Base-by-base conservation (phyloP, 306 rosid species). In the Gastrolobium bilobum region DNA sequence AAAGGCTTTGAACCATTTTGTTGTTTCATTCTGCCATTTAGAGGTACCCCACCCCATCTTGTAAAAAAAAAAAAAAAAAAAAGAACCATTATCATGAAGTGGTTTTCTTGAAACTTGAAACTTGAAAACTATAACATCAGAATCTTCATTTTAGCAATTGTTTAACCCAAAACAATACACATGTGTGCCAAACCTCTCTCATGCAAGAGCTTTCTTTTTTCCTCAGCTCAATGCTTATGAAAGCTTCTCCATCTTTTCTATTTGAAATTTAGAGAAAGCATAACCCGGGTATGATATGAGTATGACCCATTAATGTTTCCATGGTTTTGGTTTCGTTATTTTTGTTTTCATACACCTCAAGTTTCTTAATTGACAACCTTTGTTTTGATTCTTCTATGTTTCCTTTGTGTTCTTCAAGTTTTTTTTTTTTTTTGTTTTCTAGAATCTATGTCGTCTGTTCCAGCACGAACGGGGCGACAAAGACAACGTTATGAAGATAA, bases 401-500 rank as follows among this genome's bases (percentile, higher is more conserved):
- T 61, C 47, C 50, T 40, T 38, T 70, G 26, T 54, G 11, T 73
- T 14, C 7, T 79, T 64, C 56, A 71, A 75, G 75, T 70, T 44
- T 4, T 6, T 30, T 31, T 62, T 59, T 74, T 46, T 76, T 69
- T 34, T 46, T 48, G 26, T 64, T 39, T 6, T 9, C 7, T 67
- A 52, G 73, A 78, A 69, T n/a, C 79, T 54, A 89, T 92, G 96
- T 87, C 94, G 7, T 82, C 79, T 50, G 69, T 79, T 14, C 51
- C 65, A 48, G 93, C 91, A 44, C 75, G 98, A 81, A 89, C 86
- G 8, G 98, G 98, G 42, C 65, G 98, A 77, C 89, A 84, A 65
- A 85, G 88, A 33, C 98, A 93, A 33, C 98, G 97, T 50, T 93
- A 93, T 75, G 90, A 93, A 35, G 82, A 83, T 62, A 87, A 88